Conservation (phyloP, 257 asterid species). For the Lantana camara region DNA sequence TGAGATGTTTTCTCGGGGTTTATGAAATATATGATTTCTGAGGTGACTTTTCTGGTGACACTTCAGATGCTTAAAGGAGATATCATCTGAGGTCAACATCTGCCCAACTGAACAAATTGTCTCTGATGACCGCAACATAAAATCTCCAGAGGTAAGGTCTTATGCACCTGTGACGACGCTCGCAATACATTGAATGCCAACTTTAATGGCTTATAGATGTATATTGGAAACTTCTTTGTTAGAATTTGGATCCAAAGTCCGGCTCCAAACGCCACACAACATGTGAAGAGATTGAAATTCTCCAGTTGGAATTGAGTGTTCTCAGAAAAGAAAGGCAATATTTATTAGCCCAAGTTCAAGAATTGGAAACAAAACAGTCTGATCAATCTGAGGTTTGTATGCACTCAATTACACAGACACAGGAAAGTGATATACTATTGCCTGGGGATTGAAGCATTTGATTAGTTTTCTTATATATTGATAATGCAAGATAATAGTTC, state of each 20-base stretch:
- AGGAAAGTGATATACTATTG: not conserved
- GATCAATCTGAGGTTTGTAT: slow-evolving; percentile 51
- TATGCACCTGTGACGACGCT: slow-evolving; percentile 20
- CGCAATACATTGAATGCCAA: no score
- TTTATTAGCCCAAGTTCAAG: slow-evolving; percentile 40
- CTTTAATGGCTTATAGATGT: slow-evolving; percentile 20
- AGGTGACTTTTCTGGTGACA: slow-evolving; percentile 18
- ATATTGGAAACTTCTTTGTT: slow-evolving; percentile 24
- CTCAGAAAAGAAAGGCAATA: slow-evolving; percentile 53
- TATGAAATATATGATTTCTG: slow-evolving; percentile 5
- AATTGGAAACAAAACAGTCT: slow-evolving; percentile 33
- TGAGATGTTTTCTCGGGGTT: not conserved
- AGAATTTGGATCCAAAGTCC: slow-evolving; percentile 36
- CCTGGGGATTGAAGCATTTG: slow-evolving; percentile 2
- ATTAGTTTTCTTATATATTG: slow-evolving; percentile 7
- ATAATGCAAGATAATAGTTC: slow-evolving; percentile 1
- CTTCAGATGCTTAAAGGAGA: slow-evolving; percentile 43
- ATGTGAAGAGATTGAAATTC: slow-evolving; percentile 44
- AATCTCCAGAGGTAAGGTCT: slow-evolving; percentile 47
- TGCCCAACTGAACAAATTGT: slow-evolving; percentile 44
- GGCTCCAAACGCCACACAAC: slow-evolving; percentile 32
- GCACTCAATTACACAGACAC: slow-evolving; percentile 12
- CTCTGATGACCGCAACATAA: slow-evolving; percentile 42
- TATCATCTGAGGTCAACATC: slow-evolving; percentile 44
- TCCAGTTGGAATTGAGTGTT: slow-evolving; percentile 50